Evolutionary conservation across 139 green algal genomes (phyloP), one percentile per base, ranked within the genome.

Genomic region (Micractinium conductrix): DNA sequence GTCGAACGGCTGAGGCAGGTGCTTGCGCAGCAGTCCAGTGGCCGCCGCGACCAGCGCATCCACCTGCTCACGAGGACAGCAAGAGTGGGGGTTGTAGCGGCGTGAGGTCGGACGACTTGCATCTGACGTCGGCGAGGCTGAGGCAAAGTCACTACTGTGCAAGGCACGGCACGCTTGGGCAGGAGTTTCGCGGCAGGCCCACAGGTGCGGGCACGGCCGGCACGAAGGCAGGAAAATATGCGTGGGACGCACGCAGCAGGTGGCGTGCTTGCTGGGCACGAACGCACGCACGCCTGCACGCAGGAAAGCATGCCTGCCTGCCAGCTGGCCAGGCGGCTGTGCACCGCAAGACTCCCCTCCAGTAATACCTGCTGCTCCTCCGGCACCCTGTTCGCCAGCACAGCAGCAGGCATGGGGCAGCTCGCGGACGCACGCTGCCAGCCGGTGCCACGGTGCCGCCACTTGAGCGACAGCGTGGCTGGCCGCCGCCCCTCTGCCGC

Each of bases 381-480:
- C 0, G 37, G 35, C 19, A 12, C 30, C 6, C 55, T 33, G 21
- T n/a, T 82, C 30, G 45, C 38, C 60, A 84, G 53, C 24, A 85
- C 76, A 6, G 62, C 63, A 7, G 62, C 42, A 19, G 93, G 93
- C 85, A 95, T 91, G 38, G 86, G 69, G 26, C 71, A 86, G 55
- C 91, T 95, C 14, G 92, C 86, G 37, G 82, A 90, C 70, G 63
- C 84, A 30, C 93, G 89, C 38, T 74, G 53, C 84, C 88, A 95
- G 78, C 94, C 92, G 22, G 73, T 74, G 16, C 86, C 89, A 2
- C 70, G 53, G 33, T 81, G 88, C 1, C 94, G 87, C 92, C 93
- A 97, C 67, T 96, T 97, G 63, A 97, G 48, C 4, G 87, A 90
- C 26, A 96, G 75, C 4, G 83, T 94, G 14, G 48, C 71, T 0